Evolutionary conservation across 2,329 filamentous ascomycete species (phyloP).

Genomic region (Bimuria novae-zelandiae): DNA sequence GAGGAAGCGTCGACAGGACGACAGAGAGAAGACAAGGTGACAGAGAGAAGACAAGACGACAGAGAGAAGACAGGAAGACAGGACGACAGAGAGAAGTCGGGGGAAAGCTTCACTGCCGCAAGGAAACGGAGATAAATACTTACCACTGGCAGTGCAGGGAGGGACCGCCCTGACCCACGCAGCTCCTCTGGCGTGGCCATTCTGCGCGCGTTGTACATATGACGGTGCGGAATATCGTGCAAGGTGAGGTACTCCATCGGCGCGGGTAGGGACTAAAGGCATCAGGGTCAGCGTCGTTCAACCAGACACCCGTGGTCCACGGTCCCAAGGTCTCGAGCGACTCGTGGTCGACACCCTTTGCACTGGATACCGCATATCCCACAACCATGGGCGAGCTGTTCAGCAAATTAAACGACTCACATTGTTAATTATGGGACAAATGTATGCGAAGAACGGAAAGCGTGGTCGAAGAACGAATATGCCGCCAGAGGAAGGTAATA

Average conservation of each 20-base stretch:
- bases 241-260: conserved; percentile 46
- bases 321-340: background rate
- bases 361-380: background rate
- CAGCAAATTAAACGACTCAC: conserved; percentile 8
- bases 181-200: conserved; percentile 30
- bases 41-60: too few relatives aligned
- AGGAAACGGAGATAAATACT: conserved; percentile 18
- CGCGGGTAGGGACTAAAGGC: background rate
- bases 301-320: background rate
- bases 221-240: conserved; percentile 45
- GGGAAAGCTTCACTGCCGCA: background rate
- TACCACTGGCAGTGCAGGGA: conserved; percentile 36
- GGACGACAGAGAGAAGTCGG: background rate
- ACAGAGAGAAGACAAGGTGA: background rate
- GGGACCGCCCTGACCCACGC: conserved; percentile 20
- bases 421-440: background rate
- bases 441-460: background rate
- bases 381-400: conserved; percentile 3
- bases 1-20: background rate
- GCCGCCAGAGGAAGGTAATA: conserved; percentile 6
- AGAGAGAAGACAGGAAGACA: background rate
- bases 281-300: conserved; percentile 1
- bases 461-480: background rate
- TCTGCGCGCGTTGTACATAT: conserved; percentile 34
- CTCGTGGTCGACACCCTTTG: background rate